phyloP scores from a whole-genome alignment of 1,139 yeast species.

The Spathaspora sp. region DNA sequence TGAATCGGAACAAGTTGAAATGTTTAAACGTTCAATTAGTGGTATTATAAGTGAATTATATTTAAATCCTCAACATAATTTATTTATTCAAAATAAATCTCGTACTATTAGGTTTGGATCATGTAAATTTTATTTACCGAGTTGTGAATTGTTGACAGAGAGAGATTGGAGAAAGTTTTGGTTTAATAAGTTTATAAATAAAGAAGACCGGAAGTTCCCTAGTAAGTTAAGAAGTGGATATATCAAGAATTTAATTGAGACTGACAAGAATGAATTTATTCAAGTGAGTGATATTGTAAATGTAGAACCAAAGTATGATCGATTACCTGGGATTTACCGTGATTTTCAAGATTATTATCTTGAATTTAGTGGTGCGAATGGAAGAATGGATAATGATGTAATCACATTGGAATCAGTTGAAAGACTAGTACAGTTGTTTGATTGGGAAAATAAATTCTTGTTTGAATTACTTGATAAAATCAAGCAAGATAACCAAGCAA shows the following conservation, averaged over 20 bases:
- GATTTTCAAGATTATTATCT: slow-evolving; percentile 11
- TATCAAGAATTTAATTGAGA: background rate
- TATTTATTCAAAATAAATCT: slow-evolving; percentile 9
- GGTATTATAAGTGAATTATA: background rate
- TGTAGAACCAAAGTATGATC: background rate
- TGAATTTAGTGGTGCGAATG: slow-evolving; percentile 5
- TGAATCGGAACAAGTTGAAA: slow-evolving; percentile 6
- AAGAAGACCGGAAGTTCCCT: slow-evolving; percentile 6
- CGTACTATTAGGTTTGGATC: slow-evolving; percentile 10
- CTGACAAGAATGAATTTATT: slow-evolving; percentile 4
- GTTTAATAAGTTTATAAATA: slow-evolving; percentile 11
- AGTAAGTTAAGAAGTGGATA: slow-evolving; percentile 10
- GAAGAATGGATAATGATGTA: background rate
- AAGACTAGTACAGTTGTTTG: background rate
- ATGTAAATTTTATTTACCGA: slow-evolving; percentile 11
- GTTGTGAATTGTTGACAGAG: slow-evolving; percentile 6
- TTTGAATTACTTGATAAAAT: slow-evolving; percentile 1
- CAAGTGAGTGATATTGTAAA: background rate
- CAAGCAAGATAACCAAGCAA: background rate
- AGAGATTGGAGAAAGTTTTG: slow-evolving; percentile 19
- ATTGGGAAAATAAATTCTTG: background rate
- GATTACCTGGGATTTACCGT: slow-evolving; percentile 4
- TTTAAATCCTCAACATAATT: background rate
- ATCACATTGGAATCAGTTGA: background rate
- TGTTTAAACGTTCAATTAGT: background rate